Evolutionary conservation across 2,329 filamentous ascomycete genomes (phyloP).

Genomic region (Cordyceps cateniannulata): DNA sequence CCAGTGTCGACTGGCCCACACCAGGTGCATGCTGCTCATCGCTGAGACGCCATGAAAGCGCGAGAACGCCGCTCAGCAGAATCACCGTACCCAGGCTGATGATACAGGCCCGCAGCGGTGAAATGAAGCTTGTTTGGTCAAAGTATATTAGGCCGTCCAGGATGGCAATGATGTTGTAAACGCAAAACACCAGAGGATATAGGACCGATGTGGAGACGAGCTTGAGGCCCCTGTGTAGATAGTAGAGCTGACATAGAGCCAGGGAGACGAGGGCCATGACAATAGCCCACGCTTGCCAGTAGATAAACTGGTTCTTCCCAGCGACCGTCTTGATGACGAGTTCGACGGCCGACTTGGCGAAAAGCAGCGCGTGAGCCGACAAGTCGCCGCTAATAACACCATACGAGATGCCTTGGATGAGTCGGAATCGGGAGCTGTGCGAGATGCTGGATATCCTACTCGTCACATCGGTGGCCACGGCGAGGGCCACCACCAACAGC

Average conservation of each 20-base stretch:
- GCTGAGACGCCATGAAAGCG: slow-evolving; percentile 87
- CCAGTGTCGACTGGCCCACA: slow-evolving; percentile 61
- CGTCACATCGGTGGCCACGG: slow-evolving; percentile 54
- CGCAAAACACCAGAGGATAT: slow-evolving; percentile 95
- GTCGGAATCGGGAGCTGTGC: slow-evolving; percentile 60
- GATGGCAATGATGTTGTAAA: slow-evolving; percentile 99
- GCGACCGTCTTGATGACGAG: slow-evolving; percentile 82
- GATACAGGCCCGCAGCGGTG: slow-evolving; percentile 66
- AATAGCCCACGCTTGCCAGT: slow-evolving; percentile 93
- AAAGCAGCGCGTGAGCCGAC: slow-evolving; percentile 84
- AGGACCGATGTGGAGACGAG: slow-evolving; percentile 91
- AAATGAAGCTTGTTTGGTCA: slow-evolving; percentile 75
- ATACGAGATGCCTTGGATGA: slow-evolving; percentile 78
- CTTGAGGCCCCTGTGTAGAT: slow-evolving; percentile 87
- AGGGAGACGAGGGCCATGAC: slow-evolving; percentile 73
- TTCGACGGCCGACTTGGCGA: slow-evolving; percentile 96
- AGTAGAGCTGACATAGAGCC: slow-evolving; percentile 88
- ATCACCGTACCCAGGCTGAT: slow-evolving; percentile 84
- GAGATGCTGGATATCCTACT: slow-evolving; percentile 46
- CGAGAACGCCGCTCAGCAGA: slow-evolving; percentile 79
- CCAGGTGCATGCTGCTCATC: slow-evolving; percentile 61
- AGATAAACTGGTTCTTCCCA: slow-evolving; percentile 84
- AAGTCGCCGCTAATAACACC: slow-evolving; percentile 87
- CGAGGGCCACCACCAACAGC: slow-evolving; percentile 63
- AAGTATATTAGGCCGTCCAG: slow-evolving; percentile 97